Evolutionary conservation across 2,329 filamentous ascomycete species (phyloP).

Genomic region (Amphichorda felina): DNA sequence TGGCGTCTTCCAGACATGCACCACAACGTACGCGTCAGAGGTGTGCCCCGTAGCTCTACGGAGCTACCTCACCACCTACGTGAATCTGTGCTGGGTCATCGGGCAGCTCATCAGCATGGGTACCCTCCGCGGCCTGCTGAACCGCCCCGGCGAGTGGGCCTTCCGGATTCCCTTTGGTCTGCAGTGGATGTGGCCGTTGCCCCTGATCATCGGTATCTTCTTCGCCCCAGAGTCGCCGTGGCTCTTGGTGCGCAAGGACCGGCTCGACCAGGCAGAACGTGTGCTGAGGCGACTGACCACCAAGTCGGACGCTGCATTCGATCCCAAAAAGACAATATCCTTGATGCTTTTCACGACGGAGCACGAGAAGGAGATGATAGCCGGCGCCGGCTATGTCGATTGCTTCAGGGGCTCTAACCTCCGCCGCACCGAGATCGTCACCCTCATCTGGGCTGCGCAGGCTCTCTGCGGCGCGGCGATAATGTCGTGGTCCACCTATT

Average conservation of each 20-base stretch:
- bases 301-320: slow-evolving; percentile 15
- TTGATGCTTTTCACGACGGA: slow-evolving; percentile 17
- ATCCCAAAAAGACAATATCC: no score
- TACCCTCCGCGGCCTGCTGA: slow-evolving; percentile 20
- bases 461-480: slow-evolving; percentile 23
- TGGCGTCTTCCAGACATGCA: slow-evolving; percentile 17
- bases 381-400: slow-evolving; percentile 20
- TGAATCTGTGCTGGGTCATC: slow-evolving; percentile 7
- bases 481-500: slow-evolving; percentile 16
- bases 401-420: slow-evolving; percentile 31
- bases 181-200: slow-evolving; percentile 20
- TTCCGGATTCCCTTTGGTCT: slow-evolving; percentile 23
- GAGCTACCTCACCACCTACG: slow-evolving; percentile 13
- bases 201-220: slow-evolving; percentile 11
- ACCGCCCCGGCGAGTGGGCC: slow-evolving; percentile 14
- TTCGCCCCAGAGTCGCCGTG: slow-evolving; percentile 19
- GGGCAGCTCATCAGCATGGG: slow-evolving; percentile 26
- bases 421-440: slow-evolving; percentile 26
- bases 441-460: slow-evolving; percentile 18
- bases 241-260: slow-evolving; percentile 22
- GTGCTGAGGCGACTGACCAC: slow-evolving; percentile 51
- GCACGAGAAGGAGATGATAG: slow-evolving; percentile 14
- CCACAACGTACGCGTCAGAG: slow-evolving; percentile 23
- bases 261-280: slow-evolving; percentile 25
- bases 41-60: slow-evolving; percentile 15